Conservation (phyloP, 2,329 filamentous ascomycete species). For the Parafenestella ontariensis region DNA sequence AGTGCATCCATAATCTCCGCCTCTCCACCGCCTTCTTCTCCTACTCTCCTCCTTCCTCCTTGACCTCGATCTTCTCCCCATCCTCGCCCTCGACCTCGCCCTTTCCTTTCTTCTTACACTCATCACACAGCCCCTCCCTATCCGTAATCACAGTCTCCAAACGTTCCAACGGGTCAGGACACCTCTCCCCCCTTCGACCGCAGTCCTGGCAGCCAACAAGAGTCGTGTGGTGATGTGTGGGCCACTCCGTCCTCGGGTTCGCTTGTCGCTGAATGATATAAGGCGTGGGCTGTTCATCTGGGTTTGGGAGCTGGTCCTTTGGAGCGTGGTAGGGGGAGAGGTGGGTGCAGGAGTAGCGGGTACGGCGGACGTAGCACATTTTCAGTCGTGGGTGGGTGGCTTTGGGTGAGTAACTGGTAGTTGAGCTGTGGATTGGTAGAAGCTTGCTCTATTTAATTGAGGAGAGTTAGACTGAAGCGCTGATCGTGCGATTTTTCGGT, state of each 20-base stretch:
- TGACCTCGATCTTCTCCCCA: neutral
- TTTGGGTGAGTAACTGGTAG: too few relatives aligned
- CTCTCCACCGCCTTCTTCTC: neutral
- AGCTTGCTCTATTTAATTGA: too few relatives aligned
- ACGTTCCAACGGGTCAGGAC: slow-evolving; percentile 4
- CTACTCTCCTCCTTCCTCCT: neutral
- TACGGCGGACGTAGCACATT: slow-evolving; percentile 12
- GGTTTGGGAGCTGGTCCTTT: neutral
- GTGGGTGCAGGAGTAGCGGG: slow-evolving; percentile 15
- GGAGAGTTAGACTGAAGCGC: too few relatives aligned
- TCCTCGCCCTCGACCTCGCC: neutral
- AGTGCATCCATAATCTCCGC: too few relatives aligned
- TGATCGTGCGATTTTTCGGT: too few relatives aligned
- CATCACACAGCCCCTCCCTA: neutral
- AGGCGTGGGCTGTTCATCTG: neutral
- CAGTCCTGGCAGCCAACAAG: slow-evolving; percentile 10
- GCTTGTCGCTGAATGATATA: neutral
- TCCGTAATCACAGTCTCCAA: neutral
- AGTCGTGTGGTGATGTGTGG: slow-evolving; percentile 8
- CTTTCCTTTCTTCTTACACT: slow-evolving; percentile 2
- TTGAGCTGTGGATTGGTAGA: neutral
- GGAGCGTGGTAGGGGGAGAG: slow-evolving; percentile 9
- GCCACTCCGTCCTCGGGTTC: slow-evolving; percentile 9
- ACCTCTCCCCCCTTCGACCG: slow-evolving; percentile 6
- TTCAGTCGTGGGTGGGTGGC: too few relatives aligned